These are phyloP conservation scores for Eimeria zaria DNA, from an alignment of 169 alveolate species.

Conservation along the genomic window DNA sequence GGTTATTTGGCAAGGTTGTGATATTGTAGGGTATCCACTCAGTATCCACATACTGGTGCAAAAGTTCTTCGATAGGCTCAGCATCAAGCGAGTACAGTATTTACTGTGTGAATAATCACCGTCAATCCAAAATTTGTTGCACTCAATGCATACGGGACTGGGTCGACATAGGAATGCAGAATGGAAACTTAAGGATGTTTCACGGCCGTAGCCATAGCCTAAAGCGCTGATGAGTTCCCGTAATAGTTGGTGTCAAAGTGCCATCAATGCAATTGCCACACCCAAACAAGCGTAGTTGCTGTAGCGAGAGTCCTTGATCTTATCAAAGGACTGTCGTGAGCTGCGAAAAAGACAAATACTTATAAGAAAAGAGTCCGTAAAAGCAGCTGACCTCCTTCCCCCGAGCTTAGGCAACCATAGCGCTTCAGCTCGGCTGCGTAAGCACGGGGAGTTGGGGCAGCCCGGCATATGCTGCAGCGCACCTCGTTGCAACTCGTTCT, in stretches of 20 bases:
- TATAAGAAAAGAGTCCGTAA: too few species aligned
- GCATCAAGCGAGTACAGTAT: neutral
- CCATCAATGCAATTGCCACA: neutral
- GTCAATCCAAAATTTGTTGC: neutral
- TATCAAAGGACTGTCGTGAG: too few species aligned
- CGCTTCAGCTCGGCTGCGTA: too few species aligned
- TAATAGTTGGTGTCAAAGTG: neutral
- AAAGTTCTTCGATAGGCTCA: neutral
- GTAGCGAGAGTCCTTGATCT: too few species aligned
- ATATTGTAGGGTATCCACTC: neutral
- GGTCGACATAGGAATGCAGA: neutral
- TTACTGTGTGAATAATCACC: neutral
- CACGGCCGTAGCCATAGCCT: neutral
- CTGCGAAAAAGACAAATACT: too few species aligned
- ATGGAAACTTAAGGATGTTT: neutral
- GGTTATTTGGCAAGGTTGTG: too few species aligned
- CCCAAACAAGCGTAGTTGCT: neutral
- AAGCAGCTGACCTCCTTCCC: too few species aligned
- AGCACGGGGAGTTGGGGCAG: too few species aligned
- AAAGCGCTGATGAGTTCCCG: neutral
- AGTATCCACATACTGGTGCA: neutral
- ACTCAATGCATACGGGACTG: neutral
- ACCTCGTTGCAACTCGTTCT: too few species aligned
- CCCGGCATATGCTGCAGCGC: too few species aligned
- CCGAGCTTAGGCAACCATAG: too few species aligned